These are phyloP conservation scores for Mycena latifolia DNA, from an alignment of 768 basidiomycete species.

Conservation along the genomic window DNA sequence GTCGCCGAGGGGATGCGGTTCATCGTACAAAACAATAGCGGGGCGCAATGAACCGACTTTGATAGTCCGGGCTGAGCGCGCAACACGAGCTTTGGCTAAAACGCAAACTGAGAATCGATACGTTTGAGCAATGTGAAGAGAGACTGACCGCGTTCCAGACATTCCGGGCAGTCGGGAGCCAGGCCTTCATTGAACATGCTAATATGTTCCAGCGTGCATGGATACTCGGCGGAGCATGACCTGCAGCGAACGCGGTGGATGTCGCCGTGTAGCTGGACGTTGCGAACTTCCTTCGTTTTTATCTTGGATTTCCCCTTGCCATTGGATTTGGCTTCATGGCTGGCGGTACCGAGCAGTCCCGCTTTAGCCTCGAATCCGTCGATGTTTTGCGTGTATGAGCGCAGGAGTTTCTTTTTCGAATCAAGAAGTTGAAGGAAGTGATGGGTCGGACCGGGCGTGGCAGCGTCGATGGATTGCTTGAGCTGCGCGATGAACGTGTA, in stretches of 20 bases:
- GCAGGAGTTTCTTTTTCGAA: conserved; percentile 83
- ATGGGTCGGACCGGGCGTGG: conserved; percentile 90
- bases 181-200: conserved; percentile 74
- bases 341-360: conserved; percentile 79
- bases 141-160: conserved; percentile 80
- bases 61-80: conserved; percentile 83
- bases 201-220: conserved; percentile 74
- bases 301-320: conserved; percentile 81
- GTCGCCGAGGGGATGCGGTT: conserved; percentile 92
- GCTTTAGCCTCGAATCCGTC: conserved; percentile 91
- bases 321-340: conserved; percentile 59
- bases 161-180: conserved; percentile 91
- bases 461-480: conserved; percentile 83
- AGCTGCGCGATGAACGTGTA: conserved; percentile 96
- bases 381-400: conserved; percentile 98
- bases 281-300: conserved; percentile 79
- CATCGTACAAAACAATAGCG: conserved; percentile 95
- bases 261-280: conserved; percentile 95
- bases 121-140: conserved; percentile 14
- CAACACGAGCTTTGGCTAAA: conserved; percentile 79
- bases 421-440: conserved; percentile 89
- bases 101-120: conserved; percentile 28
- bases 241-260: conserved; percentile 92
- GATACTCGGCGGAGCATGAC: conserved; percentile 84
- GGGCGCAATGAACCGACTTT: conserved; percentile 91